Evolutionary conservation across 1,284 basidiomycete species (phyloP).

Genomic region (Phaffia rhodozyma): DNA sequence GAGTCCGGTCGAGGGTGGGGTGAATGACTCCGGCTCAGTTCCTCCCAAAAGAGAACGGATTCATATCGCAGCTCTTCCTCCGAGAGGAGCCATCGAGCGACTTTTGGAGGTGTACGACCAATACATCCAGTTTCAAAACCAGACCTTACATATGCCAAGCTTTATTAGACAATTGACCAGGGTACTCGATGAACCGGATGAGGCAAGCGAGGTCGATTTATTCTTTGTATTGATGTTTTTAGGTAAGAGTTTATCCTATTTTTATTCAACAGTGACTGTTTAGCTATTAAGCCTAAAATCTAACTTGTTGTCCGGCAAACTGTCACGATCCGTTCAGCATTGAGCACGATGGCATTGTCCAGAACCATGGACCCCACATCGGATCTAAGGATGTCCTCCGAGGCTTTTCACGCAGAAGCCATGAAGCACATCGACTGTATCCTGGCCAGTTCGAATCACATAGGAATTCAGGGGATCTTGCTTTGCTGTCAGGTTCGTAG

Average conservation of each 20-base stretch:
- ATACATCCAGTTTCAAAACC: slow-evolving; percentile 37
- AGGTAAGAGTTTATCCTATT: slow-evolving; percentile 22
- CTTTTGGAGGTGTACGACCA: slow-evolving; percentile 37
- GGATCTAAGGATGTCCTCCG: slow-evolving; percentile 36
- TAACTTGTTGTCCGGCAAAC: background rate
- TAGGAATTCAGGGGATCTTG: slow-evolving; percentile 36
- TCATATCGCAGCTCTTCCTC: slow-evolving; percentile 34
- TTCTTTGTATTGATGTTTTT: slow-evolving; percentile 39
- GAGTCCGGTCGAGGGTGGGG: background rate
- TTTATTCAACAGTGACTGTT: background rate
- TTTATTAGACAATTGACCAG: slow-evolving; percentile 33
- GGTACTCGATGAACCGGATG: slow-evolving; percentile 26
- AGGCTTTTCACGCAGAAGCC: slow-evolving; percentile 38
- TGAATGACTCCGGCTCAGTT: background rate
- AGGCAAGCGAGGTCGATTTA: slow-evolving; percentile 28
- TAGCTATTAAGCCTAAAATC: background rate
- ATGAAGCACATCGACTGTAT: slow-evolving; percentile 37
- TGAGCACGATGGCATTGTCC: slow-evolving; percentile 37
- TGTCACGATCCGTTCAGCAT: slow-evolving; percentile 22
- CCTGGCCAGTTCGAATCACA: slow-evolving; percentile 34
- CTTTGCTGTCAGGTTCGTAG: slow-evolving; percentile 26
- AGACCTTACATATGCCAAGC: slow-evolving; percentile 37
- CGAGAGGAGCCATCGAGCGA: slow-evolving; percentile 36
- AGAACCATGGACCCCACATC: slow-evolving; percentile 36
- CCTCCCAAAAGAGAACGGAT: slow-evolving; percentile 15